phyloP scores from a whole-genome alignment of 495 filamentous ascomycete genomes.

The Aspergillus sclerotiicarbonarius region DNA sequence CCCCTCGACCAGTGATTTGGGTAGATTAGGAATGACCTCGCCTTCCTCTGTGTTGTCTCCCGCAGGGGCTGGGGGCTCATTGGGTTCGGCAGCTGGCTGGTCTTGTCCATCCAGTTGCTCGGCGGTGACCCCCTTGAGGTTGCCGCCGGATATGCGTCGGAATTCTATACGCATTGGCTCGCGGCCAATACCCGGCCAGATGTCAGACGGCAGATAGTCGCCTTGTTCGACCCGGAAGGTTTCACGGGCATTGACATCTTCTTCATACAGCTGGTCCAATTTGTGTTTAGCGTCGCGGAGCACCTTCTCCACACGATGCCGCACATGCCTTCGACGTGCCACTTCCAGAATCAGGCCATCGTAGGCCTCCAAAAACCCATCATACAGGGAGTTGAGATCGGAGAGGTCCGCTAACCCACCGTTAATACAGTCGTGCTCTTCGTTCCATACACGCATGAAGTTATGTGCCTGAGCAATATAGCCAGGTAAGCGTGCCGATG shows the following conservation, averaged over 20 bases:
- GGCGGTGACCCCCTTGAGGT: slow-evolving; percentile 24
- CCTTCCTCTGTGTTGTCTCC: slow-evolving; percentile 29
- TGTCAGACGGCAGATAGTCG: slow-evolving; percentile 81
- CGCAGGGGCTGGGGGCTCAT: neutral
- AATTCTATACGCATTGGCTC: slow-evolving; percentile 60
- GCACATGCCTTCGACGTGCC: slow-evolving; percentile 64
- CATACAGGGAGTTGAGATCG: slow-evolving; percentile 71
- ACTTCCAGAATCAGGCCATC: slow-evolving; percentile 81
- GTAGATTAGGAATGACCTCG: slow-evolving; percentile 52
- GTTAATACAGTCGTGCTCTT: slow-evolving; percentile 66
- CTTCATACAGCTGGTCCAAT: slow-evolving; percentile 71
- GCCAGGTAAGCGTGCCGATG: slow-evolving; percentile 54
- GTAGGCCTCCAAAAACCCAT: slow-evolving; percentile 80
- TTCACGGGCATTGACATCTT: slow-evolving; percentile 72
- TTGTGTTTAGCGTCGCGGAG: slow-evolving; percentile 71
- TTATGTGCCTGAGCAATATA: slow-evolving; percentile 69
- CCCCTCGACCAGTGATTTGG: slow-evolving; percentile 53
- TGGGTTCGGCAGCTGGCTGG: slow-evolving; percentile 6
- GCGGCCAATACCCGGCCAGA: slow-evolving; percentile 75
- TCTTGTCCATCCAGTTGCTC: slow-evolving; percentile 8
- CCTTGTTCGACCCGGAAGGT: slow-evolving; percentile 78
- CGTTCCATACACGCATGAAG: slow-evolving; percentile 73
- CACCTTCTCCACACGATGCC: slow-evolving; percentile 69
- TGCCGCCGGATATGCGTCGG: slow-evolving; percentile 37
- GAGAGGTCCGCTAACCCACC: slow-evolving; percentile 70